phyloP scores from a whole-genome alignment of 1,139 yeast species.

The Scheffersomyces titani region DNA sequence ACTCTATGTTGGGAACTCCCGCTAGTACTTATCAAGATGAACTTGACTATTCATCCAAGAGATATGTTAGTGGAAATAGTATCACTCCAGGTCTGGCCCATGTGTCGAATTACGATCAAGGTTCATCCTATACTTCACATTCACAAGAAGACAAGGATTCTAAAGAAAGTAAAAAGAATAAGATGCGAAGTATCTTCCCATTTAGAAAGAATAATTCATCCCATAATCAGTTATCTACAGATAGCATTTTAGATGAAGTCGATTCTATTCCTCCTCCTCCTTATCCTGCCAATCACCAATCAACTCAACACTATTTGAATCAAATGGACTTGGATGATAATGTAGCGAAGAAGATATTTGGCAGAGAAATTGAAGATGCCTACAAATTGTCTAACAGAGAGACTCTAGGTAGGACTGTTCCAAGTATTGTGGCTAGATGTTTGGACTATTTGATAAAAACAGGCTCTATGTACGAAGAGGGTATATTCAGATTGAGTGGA shows the following conservation, averaged over 20 bases:
- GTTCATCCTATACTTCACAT: conserved; percentile 5
- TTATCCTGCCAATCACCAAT: conserved; percentile 12
- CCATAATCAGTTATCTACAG: not conserved
- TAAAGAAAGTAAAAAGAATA: conserved; percentile 44
- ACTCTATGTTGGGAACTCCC: not conserved
- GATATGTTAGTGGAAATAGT: not conserved
- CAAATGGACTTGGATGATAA: conserved; percentile 41
- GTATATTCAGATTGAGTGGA: conserved; percentile 89
- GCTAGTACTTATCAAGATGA: conserved; percentile 5
- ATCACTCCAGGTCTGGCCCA: conserved; percentile 1
- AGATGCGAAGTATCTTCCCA: conserved; percentile 63
- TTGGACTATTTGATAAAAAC: conserved; percentile 65
- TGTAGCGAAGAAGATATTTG: conserved; percentile 54
- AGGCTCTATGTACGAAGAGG: conserved; percentile 83
- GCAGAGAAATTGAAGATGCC: conserved; percentile 60
- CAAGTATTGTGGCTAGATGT: conserved; percentile 79
- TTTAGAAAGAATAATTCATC: conserved; percentile 31
- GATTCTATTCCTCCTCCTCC: conserved; percentile 3
- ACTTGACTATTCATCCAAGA: not conserved
- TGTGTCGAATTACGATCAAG: conserved; percentile 1
- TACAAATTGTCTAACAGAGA: conserved; percentile 49
- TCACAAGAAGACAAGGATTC: conserved; percentile 9
- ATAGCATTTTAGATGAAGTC: conserved; percentile 1
- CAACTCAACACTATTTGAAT: conserved; percentile 40
- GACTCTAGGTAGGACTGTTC: conserved; percentile 53